These are phyloP conservation scores for Aphanomyces euteiches DNA, from an alignment of 352 stramenopile genomes.

Conservation along the genomic window DNA sequence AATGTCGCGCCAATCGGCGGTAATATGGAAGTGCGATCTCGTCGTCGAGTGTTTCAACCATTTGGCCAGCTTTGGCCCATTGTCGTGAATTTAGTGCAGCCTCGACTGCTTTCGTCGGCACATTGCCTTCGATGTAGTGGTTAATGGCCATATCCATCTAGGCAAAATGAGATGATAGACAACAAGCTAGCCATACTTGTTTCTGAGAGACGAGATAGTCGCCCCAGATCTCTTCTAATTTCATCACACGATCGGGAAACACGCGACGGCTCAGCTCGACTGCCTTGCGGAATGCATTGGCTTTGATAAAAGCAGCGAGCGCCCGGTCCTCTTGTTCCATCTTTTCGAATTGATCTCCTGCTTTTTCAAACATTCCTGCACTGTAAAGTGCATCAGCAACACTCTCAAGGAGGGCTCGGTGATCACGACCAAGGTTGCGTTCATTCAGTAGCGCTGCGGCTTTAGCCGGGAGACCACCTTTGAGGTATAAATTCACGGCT, in stretches of 20 bases:
- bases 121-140: conserved; percentile 94
- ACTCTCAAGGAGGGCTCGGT: conserved; percentile 85
- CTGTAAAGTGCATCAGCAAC: conserved; percentile 86
- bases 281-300: conserved; percentile 88
- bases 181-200: conserved; percentile 41
- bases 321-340: conserved; percentile 89
- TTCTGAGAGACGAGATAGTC: conserved; percentile 91
- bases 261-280: conserved; percentile 89
- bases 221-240: conserved; percentile 90
- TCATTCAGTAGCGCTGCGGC: conserved; percentile 84
- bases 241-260: conserved; percentile 89
- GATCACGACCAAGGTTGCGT: conserved; percentile 81
- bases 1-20: conserved; percentile 83
- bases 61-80: conserved; percentile 89
- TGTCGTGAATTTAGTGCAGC: conserved; percentile 90
- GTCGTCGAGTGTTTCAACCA: conserved; percentile 88
- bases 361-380: conserved; percentile 90
- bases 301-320: conserved; percentile 90
- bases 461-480: conserved; percentile 89
- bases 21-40: conserved; percentile 90
- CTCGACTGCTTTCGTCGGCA: conserved; percentile 89
- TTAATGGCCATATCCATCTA: conserved; percentile 94
- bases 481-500: conserved; percentile 91
- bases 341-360: conserved; percentile 91
- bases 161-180: background rate